phyloP scores from a whole-genome alignment of 2,329 filamentous ascomycete species.

The Hypoxylon sp. region DNA sequence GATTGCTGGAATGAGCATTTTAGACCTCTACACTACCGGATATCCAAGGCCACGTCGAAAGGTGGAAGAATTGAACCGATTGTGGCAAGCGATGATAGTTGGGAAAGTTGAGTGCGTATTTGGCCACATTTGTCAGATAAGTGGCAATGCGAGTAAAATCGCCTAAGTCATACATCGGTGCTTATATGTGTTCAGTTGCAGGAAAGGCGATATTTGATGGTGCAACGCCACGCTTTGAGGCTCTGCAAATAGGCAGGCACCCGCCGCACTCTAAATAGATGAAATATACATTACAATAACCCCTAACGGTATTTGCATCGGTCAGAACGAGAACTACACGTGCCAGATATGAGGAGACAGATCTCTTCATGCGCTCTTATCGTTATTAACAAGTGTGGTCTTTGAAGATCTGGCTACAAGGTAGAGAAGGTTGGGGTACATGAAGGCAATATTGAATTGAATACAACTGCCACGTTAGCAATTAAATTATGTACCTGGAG shows the following conservation, averaged over 20 bases:
- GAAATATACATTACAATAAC: slow-evolving; percentile 13
- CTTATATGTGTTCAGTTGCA: too few species aligned
- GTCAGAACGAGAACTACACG: background rate
- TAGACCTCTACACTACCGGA: background rate
- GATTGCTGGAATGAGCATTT: slow-evolving; percentile 78
- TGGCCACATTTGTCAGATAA: background rate
- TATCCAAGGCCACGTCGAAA: background rate
- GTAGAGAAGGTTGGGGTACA: slow-evolving; percentile 7
- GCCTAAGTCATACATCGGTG: background rate
- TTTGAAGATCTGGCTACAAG: slow-evolving; percentile 18
- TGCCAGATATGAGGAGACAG: slow-evolving; percentile 12
- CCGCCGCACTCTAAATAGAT: slow-evolving; percentile 33
- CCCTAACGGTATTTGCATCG: background rate
- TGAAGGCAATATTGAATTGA: background rate
- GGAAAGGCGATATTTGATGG: background rate
- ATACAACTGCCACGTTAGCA: slow-evolving; percentile 1
- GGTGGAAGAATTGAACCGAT: background rate
- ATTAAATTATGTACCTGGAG: background rate
- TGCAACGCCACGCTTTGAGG: slow-evolving; percentile 28
- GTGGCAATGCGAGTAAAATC: background rate
- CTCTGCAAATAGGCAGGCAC: slow-evolving; percentile 11
- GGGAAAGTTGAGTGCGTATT: background rate
- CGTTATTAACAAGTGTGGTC: slow-evolving; percentile 13
- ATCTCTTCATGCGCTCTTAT: slow-evolving; percentile 7
- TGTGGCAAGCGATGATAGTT: background rate